A percentile compares a stretch with the other conserved stretches of the same genome.
Conservation (phyloP, 1,139 yeast genomes). For the Kazachstania sp. region DNA sequence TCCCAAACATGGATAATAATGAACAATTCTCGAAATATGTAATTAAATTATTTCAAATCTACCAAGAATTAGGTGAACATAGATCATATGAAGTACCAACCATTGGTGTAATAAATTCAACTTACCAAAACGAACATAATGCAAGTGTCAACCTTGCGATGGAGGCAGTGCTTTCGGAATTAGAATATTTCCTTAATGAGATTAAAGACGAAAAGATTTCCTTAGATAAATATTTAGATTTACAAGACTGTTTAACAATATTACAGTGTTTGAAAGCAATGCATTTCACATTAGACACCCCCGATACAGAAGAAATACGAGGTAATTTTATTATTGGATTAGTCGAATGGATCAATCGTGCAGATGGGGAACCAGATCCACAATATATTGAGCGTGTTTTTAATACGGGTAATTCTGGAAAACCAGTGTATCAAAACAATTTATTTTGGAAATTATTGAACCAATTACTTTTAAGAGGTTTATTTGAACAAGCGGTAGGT, state of each 20-base stretch:
- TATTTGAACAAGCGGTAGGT: constrained; percentile 46
- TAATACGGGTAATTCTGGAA: constrained; percentile 21
- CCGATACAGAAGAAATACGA: constrained; percentile 37
- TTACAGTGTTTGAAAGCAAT: constrained; percentile 51
- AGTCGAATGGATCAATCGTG: constrained; percentile 56
- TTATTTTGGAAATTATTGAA: constrained; percentile 59
- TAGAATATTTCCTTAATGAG: constrained; percentile 30
- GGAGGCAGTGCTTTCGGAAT: constrained; percentile 29
- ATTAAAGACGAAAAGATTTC: constrained; percentile 15
- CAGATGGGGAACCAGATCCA: constrained; percentile 51
- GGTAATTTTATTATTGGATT: constrained; percentile 26
- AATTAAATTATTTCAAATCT: constrained; percentile 33
- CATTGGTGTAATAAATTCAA: constrained; percentile 32
- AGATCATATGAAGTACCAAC: constrained; percentile 33
- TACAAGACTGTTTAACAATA: constrained; percentile 43
- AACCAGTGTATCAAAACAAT: constrained; percentile 45
- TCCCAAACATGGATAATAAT: constrained; percentile 35
- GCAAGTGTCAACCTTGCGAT: constrained; percentile 32
- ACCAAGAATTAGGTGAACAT: constrained; percentile 34
- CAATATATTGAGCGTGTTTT: constrained; percentile 34
- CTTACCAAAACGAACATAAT: constrained; percentile 30
- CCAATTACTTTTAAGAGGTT: constrained; percentile 55
- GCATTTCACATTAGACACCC: constrained; percentile 37
- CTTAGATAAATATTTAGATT: constrained; percentile 31
- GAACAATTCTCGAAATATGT: constrained; percentile 34